Evolutionary conservation across 2,329 filamentous ascomycete genomes (phyloP).

Genomic region (Phoma sp.): DNA sequence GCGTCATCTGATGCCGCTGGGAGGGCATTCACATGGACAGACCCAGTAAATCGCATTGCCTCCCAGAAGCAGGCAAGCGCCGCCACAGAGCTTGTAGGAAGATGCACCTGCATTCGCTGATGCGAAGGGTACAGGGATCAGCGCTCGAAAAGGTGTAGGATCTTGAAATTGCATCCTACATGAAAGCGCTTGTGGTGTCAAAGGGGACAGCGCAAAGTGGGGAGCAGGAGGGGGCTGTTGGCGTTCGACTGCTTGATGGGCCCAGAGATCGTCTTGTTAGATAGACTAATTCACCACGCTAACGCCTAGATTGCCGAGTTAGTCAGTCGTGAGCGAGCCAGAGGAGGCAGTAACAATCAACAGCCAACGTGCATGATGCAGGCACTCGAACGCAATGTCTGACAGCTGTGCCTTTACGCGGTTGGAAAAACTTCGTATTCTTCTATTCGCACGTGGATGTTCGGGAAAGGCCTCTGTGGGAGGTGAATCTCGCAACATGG

Average conservation of each 20-base stretch:
- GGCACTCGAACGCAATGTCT: constrained; percentile 6
- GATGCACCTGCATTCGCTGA: constrained; percentile 2
- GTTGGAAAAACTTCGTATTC: not conserved
- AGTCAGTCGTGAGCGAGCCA: constrained; percentile 9
- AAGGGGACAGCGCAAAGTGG: constrained; percentile 16
- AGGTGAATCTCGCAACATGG: constrained; percentile 14
- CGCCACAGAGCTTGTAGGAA: constrained; percentile 3
- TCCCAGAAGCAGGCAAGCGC: constrained; percentile 16
- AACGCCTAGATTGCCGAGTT: constrained; percentile 17
- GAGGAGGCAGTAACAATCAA: constrained; percentile 3
- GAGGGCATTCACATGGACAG: constrained; percentile 9
- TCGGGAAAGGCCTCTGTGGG: not conserved
- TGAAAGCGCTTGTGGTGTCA: constrained; percentile 5
- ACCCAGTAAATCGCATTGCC: constrained; percentile 17
- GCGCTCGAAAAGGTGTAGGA: constrained; percentile 4
- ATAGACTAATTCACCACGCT: constrained; percentile 2
- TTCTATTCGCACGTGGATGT: not conserved
- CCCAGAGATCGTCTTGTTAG: constrained; percentile 13
- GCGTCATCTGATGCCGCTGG: constrained; percentile 11
- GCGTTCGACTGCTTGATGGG: constrained; percentile 6
- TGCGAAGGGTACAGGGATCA: constrained; percentile 9
- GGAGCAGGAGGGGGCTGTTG: constrained; percentile 13
- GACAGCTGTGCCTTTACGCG: constrained; percentile 12
- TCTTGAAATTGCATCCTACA: constrained; percentile 4
- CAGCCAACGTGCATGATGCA: constrained; percentile 14